Evolutionary conservation across 805 yeast species (phyloP).

Genomic region (Metschnikowia reukaufii): DNA sequence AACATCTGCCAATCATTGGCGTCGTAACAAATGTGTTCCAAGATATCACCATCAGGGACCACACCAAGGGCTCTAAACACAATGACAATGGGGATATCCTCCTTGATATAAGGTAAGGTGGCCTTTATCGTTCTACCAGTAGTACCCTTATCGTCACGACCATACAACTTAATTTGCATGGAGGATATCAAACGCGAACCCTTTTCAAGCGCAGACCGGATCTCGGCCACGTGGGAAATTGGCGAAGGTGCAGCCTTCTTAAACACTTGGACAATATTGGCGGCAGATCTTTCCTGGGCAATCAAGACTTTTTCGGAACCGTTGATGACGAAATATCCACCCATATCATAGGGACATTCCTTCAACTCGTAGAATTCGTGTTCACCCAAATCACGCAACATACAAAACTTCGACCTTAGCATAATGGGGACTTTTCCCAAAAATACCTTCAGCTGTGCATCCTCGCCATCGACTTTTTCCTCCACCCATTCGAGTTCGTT

Average conservation of each 20-base stretch:
- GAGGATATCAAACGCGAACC: constrained; percentile 94
- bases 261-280: constrained; percentile 97
- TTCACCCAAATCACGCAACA: constrained; percentile 84
- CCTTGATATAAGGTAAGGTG: constrained; percentile 92
- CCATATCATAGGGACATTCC: constrained; percentile 99
- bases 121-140: constrained; percentile 87
- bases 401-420: constrained; percentile 95
- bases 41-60: constrained; percentile 97
- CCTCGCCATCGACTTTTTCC: constrained; percentile 52
- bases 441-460: constrained; percentile 67
- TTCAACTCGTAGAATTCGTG: constrained; percentile 92
- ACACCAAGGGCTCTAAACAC: constrained; percentile 98
- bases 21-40: constrained; percentile 97
- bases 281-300: constrained; percentile 98
- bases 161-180: constrained; percentile 88
- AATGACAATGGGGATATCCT: constrained; percentile 94
- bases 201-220: constrained; percentile 93
- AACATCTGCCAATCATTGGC: constrained; percentile 99
- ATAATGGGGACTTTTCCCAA: constrained; percentile 98
- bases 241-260: constrained; percentile 98
- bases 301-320: constrained; percentile 98
- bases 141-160: constrained; percentile 71
- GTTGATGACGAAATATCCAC: constrained; percentile 97
- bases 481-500: constrained; percentile 56
- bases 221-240: constrained; percentile 92